Percentiles rank a stretch among this genome's conserved stretches.
Conservation (phyloP, 129 eudicot species). For the Daucus carota region DH1_v3.0 NC_030385.2:9211501-9212000, state of each 20-base stretch:
- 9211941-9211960: too few relatives aligned
- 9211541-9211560: neutral
- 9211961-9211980: neutral
- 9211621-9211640: too few relatives aligned
- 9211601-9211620: neutral
- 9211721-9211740: too few relatives aligned
- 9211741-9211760: too few relatives aligned
- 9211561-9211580: neutral
- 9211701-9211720: neutral
- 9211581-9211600: neutral
- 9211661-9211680: neutral
- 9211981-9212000: neutral
- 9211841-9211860: neutral
- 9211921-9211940: neutral
- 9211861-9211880: neutral
- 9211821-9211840: too few relatives aligned
- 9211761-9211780: too few relatives aligned
- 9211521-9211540: neutral
- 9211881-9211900: too few relatives aligned
- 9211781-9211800: neutral
- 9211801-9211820: neutral
- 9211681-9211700: neutral
- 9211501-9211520: neutral
- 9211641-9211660: too few relatives aligned
- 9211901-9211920: neutral